These are phyloP conservation scores for Babesia bigemina DNA, from an alignment of 169 alveolate genomes.

Conservation along the genomic window DNA sequence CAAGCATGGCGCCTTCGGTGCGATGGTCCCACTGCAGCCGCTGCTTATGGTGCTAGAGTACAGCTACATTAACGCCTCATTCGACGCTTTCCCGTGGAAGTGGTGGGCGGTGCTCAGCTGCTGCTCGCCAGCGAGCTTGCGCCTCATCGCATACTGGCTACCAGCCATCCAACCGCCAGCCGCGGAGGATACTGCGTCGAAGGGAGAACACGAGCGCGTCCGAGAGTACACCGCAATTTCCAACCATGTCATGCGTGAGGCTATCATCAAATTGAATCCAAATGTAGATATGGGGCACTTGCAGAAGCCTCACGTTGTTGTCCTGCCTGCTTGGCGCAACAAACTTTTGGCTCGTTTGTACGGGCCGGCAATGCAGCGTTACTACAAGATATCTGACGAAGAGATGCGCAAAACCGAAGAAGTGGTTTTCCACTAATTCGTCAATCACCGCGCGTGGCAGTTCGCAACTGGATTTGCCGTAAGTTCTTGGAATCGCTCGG, in stretches of 20 bases:
- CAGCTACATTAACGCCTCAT: conserved; percentile 11
- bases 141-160: conserved; percentile 27
- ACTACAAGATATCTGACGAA: conserved; percentile 5
- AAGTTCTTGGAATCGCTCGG: conserved; percentile 33
- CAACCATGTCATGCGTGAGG: conserved; percentile 25
- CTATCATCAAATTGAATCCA: conserved; percentile 26
- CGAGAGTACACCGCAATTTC: not conserved
- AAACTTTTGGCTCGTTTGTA: conserved; percentile 18
- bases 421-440: conserved; percentile 1
- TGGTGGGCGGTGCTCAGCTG: conserved; percentile 13
- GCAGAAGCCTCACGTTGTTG: not conserved
- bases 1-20: conserved; percentile 29
- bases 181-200: conserved; percentile 1
- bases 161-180: conserved; percentile 20
- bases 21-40: conserved; percentile 26
- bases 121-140: conserved; percentile 2
- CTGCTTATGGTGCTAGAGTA: conserved; percentile 21
- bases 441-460: not conserved
- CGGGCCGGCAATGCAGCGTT: conserved; percentile 7
- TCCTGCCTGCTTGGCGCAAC: conserved; percentile 2
- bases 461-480: conserved; percentile 23
- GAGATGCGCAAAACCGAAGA: conserved; percentile 13
- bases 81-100: conserved; percentile 23
- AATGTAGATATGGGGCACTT: conserved; percentile 10
- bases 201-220: conserved; percentile 2